Evolutionary conservation across 2,329 filamentous ascomycete species (phyloP).

Genomic region (Arachnopeziza araneosa): DNA sequence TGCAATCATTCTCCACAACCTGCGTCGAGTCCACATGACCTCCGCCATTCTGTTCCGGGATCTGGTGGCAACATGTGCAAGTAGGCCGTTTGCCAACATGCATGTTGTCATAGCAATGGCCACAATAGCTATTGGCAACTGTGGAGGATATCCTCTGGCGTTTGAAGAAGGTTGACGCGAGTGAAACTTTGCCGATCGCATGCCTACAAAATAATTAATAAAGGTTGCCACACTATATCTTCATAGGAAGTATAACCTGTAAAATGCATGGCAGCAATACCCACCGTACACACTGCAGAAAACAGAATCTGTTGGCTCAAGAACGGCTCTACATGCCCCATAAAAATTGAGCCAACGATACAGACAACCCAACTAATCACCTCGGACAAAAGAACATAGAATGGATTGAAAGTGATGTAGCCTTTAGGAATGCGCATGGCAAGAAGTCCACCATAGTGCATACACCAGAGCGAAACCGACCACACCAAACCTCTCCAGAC

Average conservation of each 20-base stretch:
- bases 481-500: background rate
- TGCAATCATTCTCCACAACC: constrained; percentile 31
- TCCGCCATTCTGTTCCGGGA: constrained; percentile 19
- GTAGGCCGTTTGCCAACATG: constrained; percentile 31
- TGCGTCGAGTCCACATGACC: constrained; percentile 31
- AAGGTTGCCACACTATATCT: background rate
- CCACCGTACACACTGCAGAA: background rate
- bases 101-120: constrained; percentile 21
- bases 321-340: background rate
- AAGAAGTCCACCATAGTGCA: background rate
- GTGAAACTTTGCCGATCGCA: background rate
- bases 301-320: background rate
- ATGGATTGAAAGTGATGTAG: background rate
- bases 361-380: background rate
- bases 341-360: background rate
- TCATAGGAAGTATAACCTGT: background rate
- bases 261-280: background rate
- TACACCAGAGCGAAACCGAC: background rate
- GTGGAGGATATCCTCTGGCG: background rate
- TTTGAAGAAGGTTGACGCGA: background rate
- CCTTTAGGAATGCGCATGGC: background rate
- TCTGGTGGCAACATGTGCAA: constrained; percentile 32
- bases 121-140: background rate
- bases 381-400: background rate
- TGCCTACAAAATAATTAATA: background rate